Conservation (phyloP, 2,329 filamentous ascomycete genomes). For the Keithomyces neogunnii region DNA sequence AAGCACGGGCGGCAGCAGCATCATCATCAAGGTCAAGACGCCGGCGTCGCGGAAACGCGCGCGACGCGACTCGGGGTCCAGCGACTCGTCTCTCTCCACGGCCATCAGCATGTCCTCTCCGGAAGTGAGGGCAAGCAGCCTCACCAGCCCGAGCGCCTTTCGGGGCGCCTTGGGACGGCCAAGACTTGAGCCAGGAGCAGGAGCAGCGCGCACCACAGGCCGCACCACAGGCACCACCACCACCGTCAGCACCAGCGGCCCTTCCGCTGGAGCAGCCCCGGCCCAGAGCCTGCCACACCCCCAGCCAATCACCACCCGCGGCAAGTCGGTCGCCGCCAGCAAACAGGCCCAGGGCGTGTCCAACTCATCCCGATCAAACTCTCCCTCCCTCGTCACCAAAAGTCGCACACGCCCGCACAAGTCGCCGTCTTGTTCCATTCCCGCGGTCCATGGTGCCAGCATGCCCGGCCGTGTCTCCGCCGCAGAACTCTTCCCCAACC, state of each 20-base stretch:
- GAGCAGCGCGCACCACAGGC: not conserved
- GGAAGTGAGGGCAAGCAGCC: slow-evolving; percentile 20
- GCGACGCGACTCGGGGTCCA: slow-evolving; percentile 29
- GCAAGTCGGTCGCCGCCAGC: slow-evolving; percentile 30
- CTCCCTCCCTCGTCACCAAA: slow-evolving; percentile 17
- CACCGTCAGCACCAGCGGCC: not conserved
- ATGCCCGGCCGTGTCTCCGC: slow-evolving; percentile 32
- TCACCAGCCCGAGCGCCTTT: slow-evolving; percentile 3
- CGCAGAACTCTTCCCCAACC: slow-evolving; percentile 23
- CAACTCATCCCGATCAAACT: slow-evolving; percentile 29
- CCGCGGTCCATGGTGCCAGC: slow-evolving; percentile 20
- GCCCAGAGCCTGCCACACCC: slow-evolving; percentile 28
- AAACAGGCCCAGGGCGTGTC: slow-evolving; percentile 25
- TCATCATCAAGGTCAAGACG: slow-evolving; percentile 21
- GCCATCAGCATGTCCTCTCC: slow-evolving; percentile 31
- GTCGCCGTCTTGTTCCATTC: slow-evolving; percentile 12
- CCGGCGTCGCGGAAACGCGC: slow-evolving; percentile 25
- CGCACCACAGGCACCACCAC: not conserved
- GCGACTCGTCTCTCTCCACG: slow-evolving; percentile 35
- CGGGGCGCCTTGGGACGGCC: not conserved
- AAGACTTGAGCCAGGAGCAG: slow-evolving; percentile 1
- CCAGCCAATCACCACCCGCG: slow-evolving; percentile 22
- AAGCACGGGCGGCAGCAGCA: not conserved
- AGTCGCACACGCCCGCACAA: slow-evolving; percentile 14
- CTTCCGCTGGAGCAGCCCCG: slow-evolving; percentile 13